Conservation (phyloP, 768 basidiomycete genomes). For the Psilocybe tampanensis region DNA sequence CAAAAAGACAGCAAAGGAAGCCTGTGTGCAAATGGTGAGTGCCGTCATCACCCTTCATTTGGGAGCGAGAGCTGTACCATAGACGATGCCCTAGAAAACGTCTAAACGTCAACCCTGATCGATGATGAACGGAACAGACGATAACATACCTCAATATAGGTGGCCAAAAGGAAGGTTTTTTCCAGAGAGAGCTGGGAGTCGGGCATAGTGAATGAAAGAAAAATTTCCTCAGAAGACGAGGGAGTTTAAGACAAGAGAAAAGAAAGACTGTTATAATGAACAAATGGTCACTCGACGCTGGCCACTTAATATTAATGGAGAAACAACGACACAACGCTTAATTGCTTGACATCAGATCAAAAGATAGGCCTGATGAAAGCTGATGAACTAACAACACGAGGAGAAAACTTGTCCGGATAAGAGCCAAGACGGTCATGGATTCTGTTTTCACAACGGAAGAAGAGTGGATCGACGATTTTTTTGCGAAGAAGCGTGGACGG, state of each 20-base stretch:
- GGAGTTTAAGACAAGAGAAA: neutral
- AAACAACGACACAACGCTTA: neutral
- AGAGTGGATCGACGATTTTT: too few species aligned
- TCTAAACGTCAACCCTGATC: too few species aligned
- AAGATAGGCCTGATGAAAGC: too few species aligned
- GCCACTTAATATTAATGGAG: neutral
- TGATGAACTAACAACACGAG: too few species aligned
- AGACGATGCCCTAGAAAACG: neutral
- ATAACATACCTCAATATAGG: neutral
- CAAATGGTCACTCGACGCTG: neutral
- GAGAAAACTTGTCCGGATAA: too few species aligned
- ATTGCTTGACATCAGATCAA: neutral
- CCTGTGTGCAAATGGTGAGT: neutral
- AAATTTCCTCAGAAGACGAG: neutral
- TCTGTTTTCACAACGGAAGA: too few species aligned
- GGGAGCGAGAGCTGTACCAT: neutral
- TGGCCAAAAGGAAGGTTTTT: slow-evolving; percentile 3
- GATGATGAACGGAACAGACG: too few species aligned
- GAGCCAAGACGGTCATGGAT: too few species aligned
- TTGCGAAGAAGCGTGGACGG: too few species aligned
- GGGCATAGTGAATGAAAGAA: neutral
- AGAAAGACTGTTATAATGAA: neutral
- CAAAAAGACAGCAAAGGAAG: neutral
- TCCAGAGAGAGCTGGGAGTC: neutral
- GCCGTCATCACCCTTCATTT: neutral